Base-by-base conservation (phyloP, 768 basidiomycete genomes). In the Mycena polygramma region DNA sequence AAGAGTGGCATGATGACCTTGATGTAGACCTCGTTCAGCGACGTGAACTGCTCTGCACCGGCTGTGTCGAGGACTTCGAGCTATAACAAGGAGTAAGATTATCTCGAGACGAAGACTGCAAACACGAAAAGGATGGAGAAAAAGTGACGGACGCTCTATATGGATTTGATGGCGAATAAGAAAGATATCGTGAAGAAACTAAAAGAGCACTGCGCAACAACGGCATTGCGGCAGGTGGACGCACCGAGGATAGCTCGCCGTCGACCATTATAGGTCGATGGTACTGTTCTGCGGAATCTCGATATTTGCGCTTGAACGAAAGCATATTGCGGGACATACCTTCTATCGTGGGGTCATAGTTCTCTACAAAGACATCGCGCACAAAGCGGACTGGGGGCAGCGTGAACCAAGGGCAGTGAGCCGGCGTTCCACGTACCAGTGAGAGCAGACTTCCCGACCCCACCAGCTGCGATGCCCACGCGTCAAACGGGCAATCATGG, bases 381-480 rank as follows among this genome's bases (percentile, higher is more conserved):
- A 94, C 89, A 78, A 92, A 94, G 68, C 93, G 88, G 74, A 94
- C 90, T 87, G 69, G 36, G 10, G 73, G 20, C 54, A 60, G 9
- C 55, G 71, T 49, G 19, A 64, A 61, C 51, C 41, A 6, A 24
- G 57, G 37, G 37, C 24, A 59, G 39, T 35, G 43, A 51, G 53
- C 43, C 41, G 19, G 37, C 57, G 48, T 48, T 14, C 45, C 30
- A 67, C 75, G 60, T 72, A 85, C 88, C 85, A 77, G 93, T 94
- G 41, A 96, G 84, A 15, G 94, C 93, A 30, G 94, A 95, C 81
- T 96, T 96, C 57, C 94, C 94, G 62, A 96, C 94, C 26, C 94
- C 94, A 75, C 94, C 94, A 76, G 94, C 94, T 94, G 74, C n/a
- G 22, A 17, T n/a, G 48, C 14, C 46, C 58, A 46, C 58, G 45